These are phyloP conservation scores for Ganoderma lucidum DNA, from an alignment of 1,284 basidiomycete genomes.

Conservation along the genomic window DNA sequence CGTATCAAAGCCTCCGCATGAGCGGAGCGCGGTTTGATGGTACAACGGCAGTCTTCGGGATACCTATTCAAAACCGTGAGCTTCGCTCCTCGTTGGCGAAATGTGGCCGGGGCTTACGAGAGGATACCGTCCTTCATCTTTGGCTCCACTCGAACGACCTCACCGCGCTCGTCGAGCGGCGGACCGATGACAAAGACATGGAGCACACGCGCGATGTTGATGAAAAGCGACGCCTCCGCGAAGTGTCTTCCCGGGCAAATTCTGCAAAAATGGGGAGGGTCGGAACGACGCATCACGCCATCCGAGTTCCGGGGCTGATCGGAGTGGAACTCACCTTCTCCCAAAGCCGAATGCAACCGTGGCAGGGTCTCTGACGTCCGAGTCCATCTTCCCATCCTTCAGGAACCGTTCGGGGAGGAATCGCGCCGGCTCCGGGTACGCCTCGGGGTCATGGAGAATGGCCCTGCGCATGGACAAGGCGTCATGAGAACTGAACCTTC, in stretches of 20 bases:
- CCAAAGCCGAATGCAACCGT: conserved; percentile 33
- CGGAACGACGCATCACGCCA: background rate
- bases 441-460: conserved; percentile 26
- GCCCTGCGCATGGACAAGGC: conserved; percentile 7
- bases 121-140: conserved; percentile 32
- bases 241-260: conserved; percentile 35
- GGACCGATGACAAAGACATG: conserved; percentile 35
- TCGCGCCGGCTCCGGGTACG: conserved; percentile 34
- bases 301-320: conserved; percentile 2
- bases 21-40: conserved; percentile 28
- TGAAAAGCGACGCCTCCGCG: conserved; percentile 29
- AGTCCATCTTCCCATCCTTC: conserved; percentile 29
- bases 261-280: conserved; percentile 8
- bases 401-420: conserved; percentile 37
- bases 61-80: conserved; percentile 16
- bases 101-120: conserved; percentile 19
- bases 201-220: conserved; percentile 32
- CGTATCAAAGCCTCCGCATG: conserved; percentile 23
- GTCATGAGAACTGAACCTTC: conserved; percentile 5
- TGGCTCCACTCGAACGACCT: conserved; percentile 24
- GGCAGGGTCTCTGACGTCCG: conserved; percentile 26
- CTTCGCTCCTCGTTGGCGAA: background rate
- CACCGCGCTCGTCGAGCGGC: conserved; percentile 22
- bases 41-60: conserved; percentile 32
- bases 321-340: conserved; percentile 21